A percentile compares a stretch with the other conserved stretches of the same genome.
Evolutionary conservation across 2,329 filamentous ascomycete species (phyloP).

Genomic region (Elsinoe batatas): DNA sequence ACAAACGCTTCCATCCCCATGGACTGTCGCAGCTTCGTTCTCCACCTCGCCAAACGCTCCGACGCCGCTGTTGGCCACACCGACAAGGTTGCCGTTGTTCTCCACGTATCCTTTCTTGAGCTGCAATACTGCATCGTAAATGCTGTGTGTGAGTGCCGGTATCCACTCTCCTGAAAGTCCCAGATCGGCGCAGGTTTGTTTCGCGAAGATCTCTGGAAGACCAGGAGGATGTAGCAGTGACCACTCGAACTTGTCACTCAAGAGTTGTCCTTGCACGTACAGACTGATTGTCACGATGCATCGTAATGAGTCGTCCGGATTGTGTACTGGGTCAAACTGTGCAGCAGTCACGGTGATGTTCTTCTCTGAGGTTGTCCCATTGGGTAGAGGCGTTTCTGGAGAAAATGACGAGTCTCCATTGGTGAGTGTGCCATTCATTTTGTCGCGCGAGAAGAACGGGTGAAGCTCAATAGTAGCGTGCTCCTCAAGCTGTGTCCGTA

Average conservation of each 20-base stretch:
- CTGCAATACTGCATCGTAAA: slow-evolving; percentile 86
- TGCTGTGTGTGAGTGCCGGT: slow-evolving; percentile 86
- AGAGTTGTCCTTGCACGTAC: slow-evolving; percentile 81
- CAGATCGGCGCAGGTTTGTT: slow-evolving; percentile 83
- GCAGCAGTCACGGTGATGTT: slow-evolving; percentile 59
- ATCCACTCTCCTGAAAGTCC: slow-evolving; percentile 89
- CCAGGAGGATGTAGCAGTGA: slow-evolving; percentile 85
- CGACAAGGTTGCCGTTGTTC: slow-evolving; percentile 50
- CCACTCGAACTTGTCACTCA: slow-evolving; percentile 98
- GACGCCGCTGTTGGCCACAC: slow-evolving; percentile 64
- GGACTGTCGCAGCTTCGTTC: slow-evolving; percentile 68
- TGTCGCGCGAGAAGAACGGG: slow-evolving; percentile 67
- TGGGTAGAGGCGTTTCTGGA: slow-evolving; percentile 36
- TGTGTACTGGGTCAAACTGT: slow-evolving; percentile 55
- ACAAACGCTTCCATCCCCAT: slow-evolving; percentile 27
- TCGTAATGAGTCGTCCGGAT: slow-evolving; percentile 88
- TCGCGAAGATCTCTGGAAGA: slow-evolving; percentile 84
- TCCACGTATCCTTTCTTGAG: slow-evolving; percentile 96
- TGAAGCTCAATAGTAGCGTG: slow-evolving; percentile 91
- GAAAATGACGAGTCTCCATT: slow-evolving; percentile 37
- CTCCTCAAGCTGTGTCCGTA: slow-evolving; percentile 88
- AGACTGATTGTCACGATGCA: slow-evolving; percentile 87
- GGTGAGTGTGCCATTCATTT: slow-evolving; percentile 26
- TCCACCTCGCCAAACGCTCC: slow-evolving; percentile 65
- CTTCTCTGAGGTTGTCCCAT: slow-evolving; percentile 33